Evolutionary conservation across 1,139 yeast genomes (phyloP).

Genomic region (Trichomonascaceae sp.): DNA sequence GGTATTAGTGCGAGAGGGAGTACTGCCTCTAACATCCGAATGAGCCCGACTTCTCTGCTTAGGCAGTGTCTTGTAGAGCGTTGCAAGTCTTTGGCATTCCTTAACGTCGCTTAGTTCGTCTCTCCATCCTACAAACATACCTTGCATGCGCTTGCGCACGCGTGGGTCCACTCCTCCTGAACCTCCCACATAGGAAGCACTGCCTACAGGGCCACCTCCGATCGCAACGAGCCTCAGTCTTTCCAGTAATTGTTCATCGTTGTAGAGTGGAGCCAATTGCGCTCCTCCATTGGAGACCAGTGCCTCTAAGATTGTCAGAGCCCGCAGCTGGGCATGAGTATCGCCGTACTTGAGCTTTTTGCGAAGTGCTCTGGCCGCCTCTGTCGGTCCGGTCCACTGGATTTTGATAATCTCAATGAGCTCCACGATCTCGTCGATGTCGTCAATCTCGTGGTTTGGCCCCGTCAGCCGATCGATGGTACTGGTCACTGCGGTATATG

Average conservation of each 20-base stretch:
- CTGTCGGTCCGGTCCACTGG: constrained; percentile 40
- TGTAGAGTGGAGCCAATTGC: constrained; percentile 36
- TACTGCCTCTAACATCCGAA: no score
- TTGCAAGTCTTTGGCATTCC: constrained; percentile 39
- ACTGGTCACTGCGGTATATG: constrained; percentile 38
- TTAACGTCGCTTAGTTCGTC: constrained; percentile 38
- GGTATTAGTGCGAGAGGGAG: no score
- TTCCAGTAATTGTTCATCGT: constrained; percentile 60
- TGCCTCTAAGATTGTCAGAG: constrained; percentile 56
- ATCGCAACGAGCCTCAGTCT: constrained; percentile 42
- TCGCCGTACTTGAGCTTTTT: constrained; percentile 82
- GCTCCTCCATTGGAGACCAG: constrained; percentile 65
- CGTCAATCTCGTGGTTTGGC: constrained; percentile 27
- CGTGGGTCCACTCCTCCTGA: no score
- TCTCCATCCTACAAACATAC: constrained; percentile 53
- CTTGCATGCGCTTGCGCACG: constrained; percentile 35
- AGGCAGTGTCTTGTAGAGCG: constrained; percentile 36
- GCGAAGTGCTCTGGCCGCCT: constrained; percentile 83
- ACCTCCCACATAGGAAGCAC: no score
- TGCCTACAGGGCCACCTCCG: no score
- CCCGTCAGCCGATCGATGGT: constrained; percentile 34
- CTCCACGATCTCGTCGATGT: constrained; percentile 30
- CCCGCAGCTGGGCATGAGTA: constrained; percentile 44
- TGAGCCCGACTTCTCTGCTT: no score
- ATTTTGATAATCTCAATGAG: constrained; percentile 33